phyloP scores from a whole-genome alignment of 2,329 filamentous ascomycete species.

The Aspergillus pseudotamarii region DNA sequence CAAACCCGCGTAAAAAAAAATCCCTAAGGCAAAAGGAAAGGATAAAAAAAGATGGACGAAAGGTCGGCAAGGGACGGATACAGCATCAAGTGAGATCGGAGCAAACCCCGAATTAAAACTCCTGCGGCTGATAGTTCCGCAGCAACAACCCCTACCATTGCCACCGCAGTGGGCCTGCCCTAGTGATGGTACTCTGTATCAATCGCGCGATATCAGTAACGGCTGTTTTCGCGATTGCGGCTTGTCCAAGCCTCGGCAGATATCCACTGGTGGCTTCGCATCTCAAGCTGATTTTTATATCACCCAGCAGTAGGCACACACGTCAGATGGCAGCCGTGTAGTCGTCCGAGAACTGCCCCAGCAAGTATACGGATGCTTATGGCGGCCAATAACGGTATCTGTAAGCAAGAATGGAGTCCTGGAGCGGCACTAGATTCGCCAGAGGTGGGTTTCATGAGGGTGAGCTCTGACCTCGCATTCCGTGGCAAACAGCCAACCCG shows the following conservation, averaged over 20 bases:
- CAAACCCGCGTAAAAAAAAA: background rate
- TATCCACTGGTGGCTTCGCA: background rate
- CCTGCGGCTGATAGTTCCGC: conserved; percentile 3
- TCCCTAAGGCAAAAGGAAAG: background rate
- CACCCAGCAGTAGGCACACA: background rate
- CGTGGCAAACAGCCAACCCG: background rate
- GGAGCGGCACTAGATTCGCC: background rate
- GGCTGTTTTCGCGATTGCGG: background rate
- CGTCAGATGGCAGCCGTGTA: background rate
- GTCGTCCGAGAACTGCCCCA: background rate
- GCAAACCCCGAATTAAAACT: background rate
- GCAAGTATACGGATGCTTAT: background rate
- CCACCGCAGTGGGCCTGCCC: background rate
- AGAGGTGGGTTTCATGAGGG: background rate
- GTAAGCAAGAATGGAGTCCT: background rate
- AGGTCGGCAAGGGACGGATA: background rate
- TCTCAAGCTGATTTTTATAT: conserved; percentile 1
- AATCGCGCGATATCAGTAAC: conserved; percentile 1
- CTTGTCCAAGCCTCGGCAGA: background rate
- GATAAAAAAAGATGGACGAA: background rate
- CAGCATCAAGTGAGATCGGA: background rate
- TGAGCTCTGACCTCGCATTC: background rate
- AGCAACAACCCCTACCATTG: conserved; percentile 5
- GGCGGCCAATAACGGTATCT: background rate
- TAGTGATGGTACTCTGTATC: background rate